Evolutionary conservation across 2,329 filamentous ascomycete genomes (phyloP).

Genomic region (Alternaria postmessia): DNA sequence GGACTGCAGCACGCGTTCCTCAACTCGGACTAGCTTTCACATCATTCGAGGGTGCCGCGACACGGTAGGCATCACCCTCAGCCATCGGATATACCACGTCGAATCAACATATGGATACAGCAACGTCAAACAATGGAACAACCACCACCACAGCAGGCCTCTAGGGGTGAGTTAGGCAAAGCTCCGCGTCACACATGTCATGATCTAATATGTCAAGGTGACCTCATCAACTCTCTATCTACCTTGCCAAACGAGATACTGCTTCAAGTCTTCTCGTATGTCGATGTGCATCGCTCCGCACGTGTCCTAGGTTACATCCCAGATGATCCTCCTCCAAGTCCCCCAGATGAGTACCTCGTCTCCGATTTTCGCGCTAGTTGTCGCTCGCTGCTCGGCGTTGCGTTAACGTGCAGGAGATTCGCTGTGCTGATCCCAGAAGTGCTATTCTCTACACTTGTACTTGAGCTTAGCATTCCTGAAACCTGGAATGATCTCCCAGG

Average conservation of each 20-base stretch:
- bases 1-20: background rate
- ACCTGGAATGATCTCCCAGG: background rate
- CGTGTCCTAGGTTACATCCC: conserved; percentile 24
- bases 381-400: conserved; percentile 12
- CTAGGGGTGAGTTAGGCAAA: background rate
- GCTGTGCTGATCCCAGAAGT: conserved; percentile 14
- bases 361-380: conserved; percentile 11
- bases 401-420: conserved; percentile 24
- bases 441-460: conserved; percentile 10
- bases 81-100: background rate
- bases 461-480: background rate
- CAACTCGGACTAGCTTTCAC: background rate
- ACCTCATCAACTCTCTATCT: background rate
- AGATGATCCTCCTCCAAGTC: conserved; percentile 17
- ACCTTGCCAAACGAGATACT: conserved; percentile 25
- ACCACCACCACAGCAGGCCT: background rate
- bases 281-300: conserved; percentile 14
- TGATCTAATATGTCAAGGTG: conserved; percentile 4
- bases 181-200: background rate
- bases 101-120: background rate
- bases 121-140: background rate
- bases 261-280: conserved; percentile 16
- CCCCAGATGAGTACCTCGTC: conserved; percentile 14
- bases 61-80: background rate
- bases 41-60: background rate